These are phyloP conservation scores for Solanum arcanum DNA, from an alignment of 257 asterid genomes.

Conservation along the genomic window DNA sequence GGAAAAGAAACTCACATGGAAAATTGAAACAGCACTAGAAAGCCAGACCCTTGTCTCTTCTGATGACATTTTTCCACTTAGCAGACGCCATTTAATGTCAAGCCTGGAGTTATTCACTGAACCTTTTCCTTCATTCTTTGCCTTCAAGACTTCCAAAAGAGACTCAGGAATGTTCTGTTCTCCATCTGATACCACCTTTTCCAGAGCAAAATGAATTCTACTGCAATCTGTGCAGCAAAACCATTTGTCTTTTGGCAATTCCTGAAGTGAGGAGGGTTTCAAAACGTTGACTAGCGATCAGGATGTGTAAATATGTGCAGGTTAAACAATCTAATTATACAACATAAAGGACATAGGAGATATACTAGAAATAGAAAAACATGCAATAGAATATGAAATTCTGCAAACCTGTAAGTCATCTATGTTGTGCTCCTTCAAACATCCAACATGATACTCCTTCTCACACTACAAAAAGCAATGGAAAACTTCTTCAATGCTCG, in stretches of 20 bases:
- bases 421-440: slow-evolving; percentile 60
- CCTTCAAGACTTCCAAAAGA: slow-evolving; percentile 26
- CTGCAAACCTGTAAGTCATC: slow-evolving; percentile 56
- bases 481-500: background rate
- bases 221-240: slow-evolving; percentile 65
- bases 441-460: slow-evolving; percentile 81
- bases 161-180: slow-evolving; percentile 57
- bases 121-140: slow-evolving; percentile 30
- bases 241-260: slow-evolving; percentile 71
- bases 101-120: slow-evolving; percentile 18
- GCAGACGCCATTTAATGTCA: slow-evolving; percentile 67
- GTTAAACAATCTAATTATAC: background rate
- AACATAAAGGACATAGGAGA: background rate
- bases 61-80: slow-evolving; percentile 52
- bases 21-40: slow-evolving; percentile 57
- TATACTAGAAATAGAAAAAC: background rate
- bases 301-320: background rate
- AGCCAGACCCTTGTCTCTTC: slow-evolving; percentile 53
- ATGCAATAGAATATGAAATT: background rate
- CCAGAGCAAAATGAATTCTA: slow-evolving; percentile 38
- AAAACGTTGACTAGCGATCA: background rate
- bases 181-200: slow-evolving; percentile 41
- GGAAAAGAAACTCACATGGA: slow-evolving; percentile 48
- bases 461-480: slow-evolving; percentile 54
- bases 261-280: slow-evolving; percentile 32